phyloP scores from a whole-genome alignment of 1,139 yeast species.

The Torulaspora globosa region DNA sequence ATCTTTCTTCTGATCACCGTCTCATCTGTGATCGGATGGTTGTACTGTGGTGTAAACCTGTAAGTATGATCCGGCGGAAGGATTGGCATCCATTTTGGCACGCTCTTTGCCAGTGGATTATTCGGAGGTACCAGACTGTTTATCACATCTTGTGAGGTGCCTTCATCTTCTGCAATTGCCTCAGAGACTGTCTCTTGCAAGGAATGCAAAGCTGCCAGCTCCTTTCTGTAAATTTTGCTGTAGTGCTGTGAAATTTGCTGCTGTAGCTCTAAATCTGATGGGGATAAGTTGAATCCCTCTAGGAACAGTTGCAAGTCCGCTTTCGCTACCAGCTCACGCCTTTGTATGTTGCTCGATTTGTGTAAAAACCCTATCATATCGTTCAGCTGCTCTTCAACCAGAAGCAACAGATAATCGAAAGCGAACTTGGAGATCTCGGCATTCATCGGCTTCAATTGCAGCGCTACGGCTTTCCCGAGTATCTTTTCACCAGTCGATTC shows the following conservation, averaged over 20 bases:
- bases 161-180: constrained; percentile 13
- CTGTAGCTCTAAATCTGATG: constrained; percentile 47
- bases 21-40: constrained; percentile 65
- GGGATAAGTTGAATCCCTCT: constrained; percentile 43
- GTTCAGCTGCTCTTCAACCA: constrained; percentile 51
- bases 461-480: constrained; percentile 34
- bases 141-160: constrained; percentile 17
- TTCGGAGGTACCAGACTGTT: constrained; percentile 47
- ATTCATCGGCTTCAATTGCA: constrained; percentile 41
- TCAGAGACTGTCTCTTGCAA: constrained; percentile 13
- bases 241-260: constrained; percentile 32
- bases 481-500: constrained; percentile 20
- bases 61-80: constrained; percentile 93
- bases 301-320: constrained; percentile 54
- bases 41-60: constrained; percentile 65
- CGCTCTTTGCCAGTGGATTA: constrained; percentile 47
- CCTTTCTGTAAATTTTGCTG: constrained; percentile 24
- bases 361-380: constrained; percentile 47
- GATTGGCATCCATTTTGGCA: constrained; percentile 76
- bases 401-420: constrained; percentile 44
- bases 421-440: constrained; percentile 43
- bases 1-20: constrained; percentile 62
- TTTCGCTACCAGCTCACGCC: constrained; percentile 58
- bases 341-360: constrained; percentile 59
- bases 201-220: constrained; percentile 14